A percentile compares a stretch with the other conserved stretches of the same genome.
These are phyloP conservation scores for Heimioporus sp. DNA, from an alignment of 768 basidiomycete species.

Conservation along the genomic window DNA sequence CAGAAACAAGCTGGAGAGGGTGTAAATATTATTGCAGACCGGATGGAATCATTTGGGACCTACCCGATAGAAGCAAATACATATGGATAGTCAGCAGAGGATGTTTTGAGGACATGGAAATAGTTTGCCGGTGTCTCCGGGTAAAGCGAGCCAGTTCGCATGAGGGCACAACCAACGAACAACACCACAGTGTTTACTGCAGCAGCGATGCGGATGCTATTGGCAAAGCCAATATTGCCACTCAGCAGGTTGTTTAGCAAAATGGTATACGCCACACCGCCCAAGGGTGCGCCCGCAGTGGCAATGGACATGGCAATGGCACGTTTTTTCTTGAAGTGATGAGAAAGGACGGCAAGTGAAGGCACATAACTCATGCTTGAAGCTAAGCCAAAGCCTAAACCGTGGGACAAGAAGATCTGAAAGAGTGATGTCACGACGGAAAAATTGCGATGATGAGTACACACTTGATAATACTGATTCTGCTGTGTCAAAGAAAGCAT, in stretches of 20 bases:
- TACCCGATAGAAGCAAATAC: constrained; percentile 25
- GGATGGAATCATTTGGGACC: background rate
- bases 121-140: constrained; percentile 10
- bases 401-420: constrained; percentile 36
- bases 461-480: constrained; percentile 36
- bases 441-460: constrained; percentile 15
- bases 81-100: constrained; percentile 22
- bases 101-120: constrained; percentile 15
- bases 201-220: constrained; percentile 45
- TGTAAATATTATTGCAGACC: background rate
- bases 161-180: constrained; percentile 30
- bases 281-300: constrained; percentile 34
- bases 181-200: constrained; percentile 39
- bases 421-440: constrained; percentile 28
- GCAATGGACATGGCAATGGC: constrained; percentile 43
- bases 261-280: constrained; percentile 21
- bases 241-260: constrained; percentile 28
- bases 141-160: constrained; percentile 40
- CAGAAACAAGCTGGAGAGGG: constrained; percentile 11
- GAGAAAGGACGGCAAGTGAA: constrained; percentile 41
- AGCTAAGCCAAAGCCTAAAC: constrained; percentile 47
- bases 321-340: constrained; percentile 42
- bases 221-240: constrained; percentile 34
- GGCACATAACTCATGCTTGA: constrained; percentile 39
- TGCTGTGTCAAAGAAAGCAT: constrained; percentile 42